These are phyloP conservation scores for Lachnellula cervina DNA, from an alignment of 2,329 filamentous ascomycete genomes.

Conservation along the genomic window DNA sequence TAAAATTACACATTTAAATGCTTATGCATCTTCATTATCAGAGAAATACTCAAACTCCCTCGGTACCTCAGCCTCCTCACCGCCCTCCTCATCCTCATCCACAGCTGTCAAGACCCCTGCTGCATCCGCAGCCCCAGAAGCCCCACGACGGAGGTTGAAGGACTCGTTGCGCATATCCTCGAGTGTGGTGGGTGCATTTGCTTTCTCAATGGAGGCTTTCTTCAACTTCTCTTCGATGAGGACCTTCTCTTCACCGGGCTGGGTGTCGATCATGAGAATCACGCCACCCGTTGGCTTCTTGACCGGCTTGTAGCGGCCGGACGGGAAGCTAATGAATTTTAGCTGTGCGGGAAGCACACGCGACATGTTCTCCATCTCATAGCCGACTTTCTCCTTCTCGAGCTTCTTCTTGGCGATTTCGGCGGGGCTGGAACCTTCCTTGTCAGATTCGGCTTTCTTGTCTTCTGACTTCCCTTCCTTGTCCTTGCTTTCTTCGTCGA, in stretches of 20 bases:
- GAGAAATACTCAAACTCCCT: constrained; percentile 75
- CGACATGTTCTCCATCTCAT: constrained; percentile 95
- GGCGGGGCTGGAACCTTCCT: constrained; percentile 46
- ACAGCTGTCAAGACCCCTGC: constrained; percentile 80
- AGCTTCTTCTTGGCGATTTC: constrained; percentile 75
- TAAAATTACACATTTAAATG: constrained; percentile 22
- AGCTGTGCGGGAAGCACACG: constrained; percentile 87
- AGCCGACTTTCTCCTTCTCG: constrained; percentile 95
- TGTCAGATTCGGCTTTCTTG: constrained; percentile 57
- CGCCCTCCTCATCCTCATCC: constrained; percentile 75
- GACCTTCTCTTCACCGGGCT: constrained; percentile 70
- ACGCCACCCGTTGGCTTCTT: constrained; percentile 94
- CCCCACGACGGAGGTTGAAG: constrained; percentile 36
- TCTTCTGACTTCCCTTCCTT: constrained; percentile 46
- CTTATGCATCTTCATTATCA: constrained; percentile 27
- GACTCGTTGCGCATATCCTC: constrained; percentile 28
- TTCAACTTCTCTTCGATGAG: constrained; percentile 90
- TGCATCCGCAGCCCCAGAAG: constrained; percentile 59
- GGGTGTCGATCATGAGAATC: constrained; percentile 81
- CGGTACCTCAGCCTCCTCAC: constrained; percentile 66
- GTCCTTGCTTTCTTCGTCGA: constrained; percentile 57
- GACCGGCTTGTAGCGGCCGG: constrained; percentile 87
- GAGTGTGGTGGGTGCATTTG: constrained; percentile 39
- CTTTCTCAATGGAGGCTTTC: constrained; percentile 64
- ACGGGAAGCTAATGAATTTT: constrained; percentile 90